phyloP scores from a whole-genome alignment of 2,329 filamentous ascomycete genomes.

The Sordariomycetes sp. region DNA sequence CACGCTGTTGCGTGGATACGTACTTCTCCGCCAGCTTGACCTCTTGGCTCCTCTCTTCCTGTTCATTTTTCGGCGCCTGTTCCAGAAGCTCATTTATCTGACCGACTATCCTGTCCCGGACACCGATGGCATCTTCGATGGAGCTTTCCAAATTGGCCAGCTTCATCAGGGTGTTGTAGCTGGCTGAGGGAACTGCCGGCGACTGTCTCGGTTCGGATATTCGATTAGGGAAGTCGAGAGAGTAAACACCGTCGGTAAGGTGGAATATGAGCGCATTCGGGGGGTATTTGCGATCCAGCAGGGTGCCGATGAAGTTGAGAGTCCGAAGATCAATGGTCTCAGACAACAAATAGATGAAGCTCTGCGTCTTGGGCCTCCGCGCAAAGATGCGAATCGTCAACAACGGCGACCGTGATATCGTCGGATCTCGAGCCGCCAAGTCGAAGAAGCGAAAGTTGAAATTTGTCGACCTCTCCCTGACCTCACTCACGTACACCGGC shows the following conservation, averaged over 20 bases:
- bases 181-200: constrained; percentile 52
- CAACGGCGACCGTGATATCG: constrained; percentile 54
- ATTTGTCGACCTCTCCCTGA: constrained; percentile 73
- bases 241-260: constrained; percentile 79
- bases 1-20: constrained; percentile 55
- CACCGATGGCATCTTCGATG: constrained; percentile 79
- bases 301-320: constrained; percentile 69
- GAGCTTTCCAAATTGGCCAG: constrained; percentile 83
- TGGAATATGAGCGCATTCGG: constrained; percentile 79
- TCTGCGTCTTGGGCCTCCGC: constrained; percentile 38
- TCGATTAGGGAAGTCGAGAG: constrained; percentile 55
- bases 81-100: constrained; percentile 61
- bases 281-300: constrained; percentile 64
- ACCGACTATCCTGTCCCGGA: constrained; percentile 61
- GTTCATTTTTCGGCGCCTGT: constrained; percentile 27
- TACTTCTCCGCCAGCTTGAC: constrained; percentile 39
- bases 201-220: constrained; percentile 43
- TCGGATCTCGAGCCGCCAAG: constrained; percentile 51
- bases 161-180: constrained; percentile 82
- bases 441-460: constrained; percentile 85
- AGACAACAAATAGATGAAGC: constrained; percentile 58
- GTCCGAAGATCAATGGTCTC: constrained; percentile 61
- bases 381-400: constrained; percentile 70
- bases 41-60: constrained; percentile 40
- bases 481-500: constrained; percentile 86